Conservation (phyloP, 2,329 filamentous ascomycete species). For the Alternaria gansuensis region DNA sequence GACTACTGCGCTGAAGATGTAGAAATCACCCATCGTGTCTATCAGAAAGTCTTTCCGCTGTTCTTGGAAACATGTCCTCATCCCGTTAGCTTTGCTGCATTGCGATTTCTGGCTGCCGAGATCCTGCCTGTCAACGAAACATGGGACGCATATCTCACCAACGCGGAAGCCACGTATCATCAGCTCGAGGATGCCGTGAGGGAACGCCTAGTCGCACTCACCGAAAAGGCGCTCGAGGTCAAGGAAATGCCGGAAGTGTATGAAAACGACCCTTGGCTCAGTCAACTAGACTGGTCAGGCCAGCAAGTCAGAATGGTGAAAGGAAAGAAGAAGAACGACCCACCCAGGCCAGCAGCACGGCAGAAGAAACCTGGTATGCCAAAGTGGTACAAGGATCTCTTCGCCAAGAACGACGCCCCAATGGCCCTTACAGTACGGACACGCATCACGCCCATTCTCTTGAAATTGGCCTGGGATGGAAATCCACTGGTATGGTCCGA, state of each 20-base stretch:
- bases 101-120: slow-evolving; percentile 91
- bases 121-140: slow-evolving; percentile 88
- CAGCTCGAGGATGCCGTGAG: slow-evolving; percentile 79
- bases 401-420: slow-evolving; percentile 70
- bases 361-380: slow-evolving; percentile 97
- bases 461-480: slow-evolving; percentile 88
- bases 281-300: slow-evolving; percentile 93
- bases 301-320: slow-evolving; percentile 93
- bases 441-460: slow-evolving; percentile 82
- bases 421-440: slow-evolving; percentile 87
- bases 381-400: slow-evolving; percentile 94
- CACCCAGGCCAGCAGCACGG: slow-evolving; percentile 76
- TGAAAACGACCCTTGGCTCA: slow-evolving; percentile 85
- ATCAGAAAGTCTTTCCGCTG: slow-evolving; percentile 88
- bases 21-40: slow-evolving; percentile 90
- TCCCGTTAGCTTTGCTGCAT: slow-evolving; percentile 93
- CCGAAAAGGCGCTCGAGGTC: slow-evolving; percentile 78
- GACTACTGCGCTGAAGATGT: slow-evolving; percentile 97
- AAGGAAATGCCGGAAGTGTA: slow-evolving; percentile 76
- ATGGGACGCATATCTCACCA: slow-evolving; percentile 85
- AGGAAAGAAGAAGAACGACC: slow-evolving; percentile 85
- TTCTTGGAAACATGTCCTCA: slow-evolving; percentile 93
- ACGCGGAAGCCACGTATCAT: slow-evolving; percentile 85
- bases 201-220: slow-evolving; percentile 74
- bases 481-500: slow-evolving; percentile 93